Percentiles rank a stretch among this genome's conserved stretches.
phyloP scores from a whole-genome alignment of 2,329 filamentous ascomycete species.

The Chrysoporthe cubensis region DNA sequence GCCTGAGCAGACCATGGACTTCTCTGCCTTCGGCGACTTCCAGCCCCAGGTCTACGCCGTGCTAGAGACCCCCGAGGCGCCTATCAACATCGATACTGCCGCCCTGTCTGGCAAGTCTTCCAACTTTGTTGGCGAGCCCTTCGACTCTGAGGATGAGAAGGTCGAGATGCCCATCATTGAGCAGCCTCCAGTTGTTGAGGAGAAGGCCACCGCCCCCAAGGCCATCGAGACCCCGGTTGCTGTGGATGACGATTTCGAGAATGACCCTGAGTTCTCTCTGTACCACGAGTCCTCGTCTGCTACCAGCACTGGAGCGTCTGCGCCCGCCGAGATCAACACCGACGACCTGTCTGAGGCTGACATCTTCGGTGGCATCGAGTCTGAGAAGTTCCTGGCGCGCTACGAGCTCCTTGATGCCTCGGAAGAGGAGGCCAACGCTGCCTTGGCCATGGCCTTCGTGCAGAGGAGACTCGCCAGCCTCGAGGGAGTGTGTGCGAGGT shows the following conservation, averaged over 20 bases:
- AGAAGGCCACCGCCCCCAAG: conserved; percentile 36
- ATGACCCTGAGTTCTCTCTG: conserved; percentile 64
- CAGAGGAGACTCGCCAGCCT: conserved; percentile 51
- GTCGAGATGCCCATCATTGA: conserved; percentile 60
- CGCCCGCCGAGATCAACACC: conserved; percentile 46
- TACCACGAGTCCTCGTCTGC: conserved; percentile 52
- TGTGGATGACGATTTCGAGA: conserved; percentile 62
- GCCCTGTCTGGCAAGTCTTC: conserved; percentile 73
- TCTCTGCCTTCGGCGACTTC: conserved; percentile 69
- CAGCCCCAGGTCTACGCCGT: conserved; percentile 77
- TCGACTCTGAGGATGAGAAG: conserved; percentile 56
- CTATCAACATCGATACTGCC: conserved; percentile 57
- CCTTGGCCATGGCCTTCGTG: conserved; percentile 52
- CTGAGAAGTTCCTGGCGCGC: conserved; percentile 66
- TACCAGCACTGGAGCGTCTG: conserved; percentile 31
- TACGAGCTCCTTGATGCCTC: conserved; percentile 67
- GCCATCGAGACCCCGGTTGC: conserved; percentile 35
- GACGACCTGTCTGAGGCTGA: conserved; percentile 46
- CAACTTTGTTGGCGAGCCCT: conserved; percentile 53
- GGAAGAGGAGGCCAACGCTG: conserved; percentile 51
- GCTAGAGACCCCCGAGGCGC: conserved; percentile 69
- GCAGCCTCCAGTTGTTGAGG: conserved; percentile 41
- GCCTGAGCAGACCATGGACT: conserved; percentile 77
- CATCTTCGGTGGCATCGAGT: conserved; percentile 58
- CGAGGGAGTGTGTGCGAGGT: conserved; percentile 40